Base-by-base conservation (phyloP, 495 filamentous ascomycete genomes). In the Penicillium angulare region DNA sequence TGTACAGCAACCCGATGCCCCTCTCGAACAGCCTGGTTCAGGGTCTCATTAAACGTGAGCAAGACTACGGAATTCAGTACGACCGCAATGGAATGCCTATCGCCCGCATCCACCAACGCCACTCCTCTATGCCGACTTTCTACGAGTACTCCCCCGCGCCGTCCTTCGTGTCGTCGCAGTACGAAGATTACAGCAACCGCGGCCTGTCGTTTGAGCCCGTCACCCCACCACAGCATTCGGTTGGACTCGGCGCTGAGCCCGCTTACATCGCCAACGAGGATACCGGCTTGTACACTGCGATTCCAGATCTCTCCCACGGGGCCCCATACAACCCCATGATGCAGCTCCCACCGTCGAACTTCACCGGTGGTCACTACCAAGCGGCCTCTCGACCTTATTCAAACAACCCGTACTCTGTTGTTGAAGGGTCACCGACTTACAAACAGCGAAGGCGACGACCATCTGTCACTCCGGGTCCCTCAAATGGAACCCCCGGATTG, bases 261-360 rank as follows among this genome's bases (percentile, higher is more conserved):
- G 89, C 95, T 5, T 98, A 97, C 70, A 92, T 97, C 67, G 89
- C 91, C 40, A 96, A 97, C 61, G 93, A 98, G 73, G 93, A 97
- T 61, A 95, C 90, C 36, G 91, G 91, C 41, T 78, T 97, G 26
- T 98, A 96, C 77, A 92, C 89, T 12, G 91, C 89, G 17, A 92
- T 97, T 60, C 90, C 92, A 7, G 91, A 97, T 56, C 81, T 92
- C 43, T 80, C 78, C 3, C 67, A 72, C 20, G 67, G 67, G 9
- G 52, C 68, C 26, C 64, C 67, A 8, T 86, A 89, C 65, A 88
- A 89, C 63, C 83, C 85, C 21, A 87, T 97, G 81, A 91, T 96
- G 78, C 88, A 93, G 57, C 79, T 96, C 17, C 92, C 90, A 22
- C 87, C 92, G 1, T 90, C 92, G 1, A 95, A 92, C 64, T 69